Evolutionary conservation across 441 rosid genomes (phyloP).

Genomic region (Omphalea diandra): DNA sequence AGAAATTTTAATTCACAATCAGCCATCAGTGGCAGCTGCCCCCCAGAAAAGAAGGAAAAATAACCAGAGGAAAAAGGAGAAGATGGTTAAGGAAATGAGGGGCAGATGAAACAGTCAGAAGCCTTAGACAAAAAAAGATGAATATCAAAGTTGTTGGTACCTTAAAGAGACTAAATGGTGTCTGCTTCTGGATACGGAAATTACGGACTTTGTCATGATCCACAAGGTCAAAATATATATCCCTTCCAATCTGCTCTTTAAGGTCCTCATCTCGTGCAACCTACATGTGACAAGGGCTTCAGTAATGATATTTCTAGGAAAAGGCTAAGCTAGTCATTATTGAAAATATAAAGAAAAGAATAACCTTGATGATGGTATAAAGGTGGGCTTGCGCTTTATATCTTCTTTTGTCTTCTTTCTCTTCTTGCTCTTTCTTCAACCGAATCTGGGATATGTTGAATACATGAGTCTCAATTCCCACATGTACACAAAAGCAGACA

Average conservation of each 20-base stretch:
- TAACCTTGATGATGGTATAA: constrained; percentile 86
- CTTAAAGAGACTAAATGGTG: constrained; percentile 69
- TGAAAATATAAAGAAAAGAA: not conserved
- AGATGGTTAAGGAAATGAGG: not conserved
- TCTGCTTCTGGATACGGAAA: constrained; percentile 89
- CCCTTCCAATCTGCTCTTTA: constrained; percentile 81
- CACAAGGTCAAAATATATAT: constrained; percentile 88
- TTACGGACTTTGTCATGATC: constrained; percentile 89
- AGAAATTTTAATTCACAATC: not conserved
- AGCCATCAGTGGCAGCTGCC: not conserved
- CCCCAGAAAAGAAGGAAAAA: not conserved
- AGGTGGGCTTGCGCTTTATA: constrained; percentile 92
- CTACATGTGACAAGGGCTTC: constrained; percentile 39
- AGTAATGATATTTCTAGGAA: constrained; percentile 2
- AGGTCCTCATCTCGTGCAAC: constrained; percentile 93
- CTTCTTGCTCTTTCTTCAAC: constrained; percentile 92
- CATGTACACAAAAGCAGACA: not conserved
- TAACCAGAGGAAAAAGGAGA: not conserved
- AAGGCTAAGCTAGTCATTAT: constrained; percentile 9
- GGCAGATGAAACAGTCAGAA: not conserved
- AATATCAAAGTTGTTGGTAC: constrained; percentile 30
- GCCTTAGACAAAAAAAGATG: not conserved
- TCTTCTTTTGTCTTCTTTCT: constrained; percentile 78
- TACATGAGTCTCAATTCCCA: constrained; percentile 22
- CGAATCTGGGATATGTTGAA: constrained; percentile 57